A percentile compares a stretch with the other conserved stretches of the same genome.
Evolutionary conservation across 495 filamentous ascomycete species (phyloP).

Genomic region (Aspergillus ellipticus): DNA sequence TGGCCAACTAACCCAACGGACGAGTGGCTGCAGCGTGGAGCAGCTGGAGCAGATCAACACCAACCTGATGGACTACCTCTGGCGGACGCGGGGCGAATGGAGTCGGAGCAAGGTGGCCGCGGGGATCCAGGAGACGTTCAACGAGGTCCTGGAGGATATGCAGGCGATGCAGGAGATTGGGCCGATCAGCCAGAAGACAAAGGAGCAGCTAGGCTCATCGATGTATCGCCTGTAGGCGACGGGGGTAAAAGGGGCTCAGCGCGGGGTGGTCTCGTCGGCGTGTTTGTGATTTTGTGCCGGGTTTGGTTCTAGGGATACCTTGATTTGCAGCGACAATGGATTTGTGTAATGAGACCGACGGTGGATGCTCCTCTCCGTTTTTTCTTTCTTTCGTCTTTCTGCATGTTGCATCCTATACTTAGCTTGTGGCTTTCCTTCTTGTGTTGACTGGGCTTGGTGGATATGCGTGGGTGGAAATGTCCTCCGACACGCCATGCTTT

Average conservation of each 20-base stretch:
- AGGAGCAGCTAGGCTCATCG: conserved; percentile 29
- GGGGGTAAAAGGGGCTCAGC: no score
- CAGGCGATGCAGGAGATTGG: conserved; percentile 58
- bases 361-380: conserved; percentile 9
- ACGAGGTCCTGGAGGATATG: conserved; percentile 79
- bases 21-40: conserved; percentile 81
- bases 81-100: conserved; percentile 72
- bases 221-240: conserved; percentile 16
- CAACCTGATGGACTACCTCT: conserved; percentile 84
- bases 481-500: neutral
- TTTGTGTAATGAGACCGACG: conserved; percentile 20
- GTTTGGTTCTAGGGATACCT: conserved; percentile 8
- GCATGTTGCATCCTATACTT: neutral
- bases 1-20: conserved; percentile 54
- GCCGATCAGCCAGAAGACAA: conserved; percentile 39
- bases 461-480: neutral
- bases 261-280: no score
- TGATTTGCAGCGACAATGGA: conserved; percentile 16
- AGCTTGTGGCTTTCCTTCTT: neutral
- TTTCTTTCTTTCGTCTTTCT: neutral
- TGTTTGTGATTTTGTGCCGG: conserved; percentile 12
- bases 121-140: conserved; percentile 63
- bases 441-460: neutral
- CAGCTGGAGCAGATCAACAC: conserved; percentile 92
- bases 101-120: conserved; percentile 69